These are phyloP conservation scores for Petunia hybrid DNA, from an alignment of 305 asterid species.

Conservation along the genomic window DNA sequence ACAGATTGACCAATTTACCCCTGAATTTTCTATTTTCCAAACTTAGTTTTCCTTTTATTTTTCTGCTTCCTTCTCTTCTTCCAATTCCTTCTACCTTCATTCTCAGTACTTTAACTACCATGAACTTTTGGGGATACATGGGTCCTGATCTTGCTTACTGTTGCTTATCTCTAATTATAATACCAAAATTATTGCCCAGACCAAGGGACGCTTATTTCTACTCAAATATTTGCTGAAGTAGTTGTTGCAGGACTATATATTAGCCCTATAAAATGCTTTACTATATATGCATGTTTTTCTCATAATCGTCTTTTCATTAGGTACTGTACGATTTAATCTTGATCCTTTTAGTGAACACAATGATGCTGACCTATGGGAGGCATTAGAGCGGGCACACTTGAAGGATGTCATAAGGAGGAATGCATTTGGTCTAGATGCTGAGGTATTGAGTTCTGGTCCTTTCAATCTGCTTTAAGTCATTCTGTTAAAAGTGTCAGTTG, in stretches of 20 bases:
- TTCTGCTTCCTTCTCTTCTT: conserved; percentile 12
- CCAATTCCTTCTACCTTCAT: conserved; percentile 1
- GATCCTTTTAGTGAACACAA: conserved; percentile 86
- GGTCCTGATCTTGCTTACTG: conserved; percentile 17
- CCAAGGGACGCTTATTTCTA: neutral
- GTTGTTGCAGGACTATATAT: neutral
- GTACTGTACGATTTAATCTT: conserved; percentile 81
- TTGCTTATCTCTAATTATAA: neutral
- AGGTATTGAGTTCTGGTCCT: conserved; percentile 50
- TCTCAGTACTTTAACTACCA: neutral
- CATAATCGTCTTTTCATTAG: conserved; percentile 40
- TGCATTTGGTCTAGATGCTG: conserved; percentile 75
- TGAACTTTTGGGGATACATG: neutral
- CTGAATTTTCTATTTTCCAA: neutral
- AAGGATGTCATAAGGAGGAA: conserved; percentile 73
- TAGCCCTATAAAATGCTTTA: conserved; percentile 7
- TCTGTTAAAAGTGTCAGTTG: neutral
- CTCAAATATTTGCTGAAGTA: conserved; percentile 2
- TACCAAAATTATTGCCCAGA: neutral
- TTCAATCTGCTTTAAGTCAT: conserved; percentile 17
- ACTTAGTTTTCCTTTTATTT: neutral
- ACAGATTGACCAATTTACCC: no score
- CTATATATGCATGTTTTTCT: conserved; percentile 13
- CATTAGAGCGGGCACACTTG: conserved; percentile 80
- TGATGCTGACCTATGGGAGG: conserved; percentile 88